These are phyloP conservation scores for Phytophthora pinifolia DNA, from an alignment of 352 stramenopile genomes.

Conservation along the genomic window DNA sequence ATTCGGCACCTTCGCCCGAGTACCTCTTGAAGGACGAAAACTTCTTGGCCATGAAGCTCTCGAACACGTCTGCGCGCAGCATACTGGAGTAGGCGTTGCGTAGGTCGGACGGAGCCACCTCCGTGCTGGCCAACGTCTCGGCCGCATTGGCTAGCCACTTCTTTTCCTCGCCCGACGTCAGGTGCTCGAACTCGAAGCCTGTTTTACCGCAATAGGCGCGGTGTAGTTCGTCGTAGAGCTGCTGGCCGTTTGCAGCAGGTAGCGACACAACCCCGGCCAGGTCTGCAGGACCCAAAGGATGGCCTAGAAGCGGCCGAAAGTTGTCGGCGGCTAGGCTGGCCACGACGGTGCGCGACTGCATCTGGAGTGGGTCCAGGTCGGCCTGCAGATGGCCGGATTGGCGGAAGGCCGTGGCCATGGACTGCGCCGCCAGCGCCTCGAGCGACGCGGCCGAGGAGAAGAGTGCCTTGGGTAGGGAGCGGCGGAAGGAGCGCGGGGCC, in stretches of 20 bases:
- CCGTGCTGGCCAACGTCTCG: slow-evolving; percentile 40
- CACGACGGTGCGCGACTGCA: slow-evolving; percentile 34
- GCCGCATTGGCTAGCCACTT: slow-evolving; percentile 60
- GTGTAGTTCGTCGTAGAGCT: slow-evolving; percentile 62
- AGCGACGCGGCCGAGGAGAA: slow-evolving; percentile 50
- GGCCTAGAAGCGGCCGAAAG: slow-evolving; percentile 56
- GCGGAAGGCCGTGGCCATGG: slow-evolving; percentile 73
- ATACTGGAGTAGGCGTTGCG: slow-evolving; percentile 82
- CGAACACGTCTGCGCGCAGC: slow-evolving; percentile 80
- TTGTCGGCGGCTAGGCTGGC: slow-evolving; percentile 38
- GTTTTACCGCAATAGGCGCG: slow-evolving; percentile 78
- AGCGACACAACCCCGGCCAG: slow-evolving; percentile 28
- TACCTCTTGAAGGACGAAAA: slow-evolving; percentile 89
- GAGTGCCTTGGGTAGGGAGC: slow-evolving; percentile 11
- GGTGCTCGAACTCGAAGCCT: slow-evolving; percentile 80
- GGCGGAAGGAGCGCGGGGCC: slow-evolving; percentile 27
- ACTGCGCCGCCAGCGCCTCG: slow-evolving; percentile 59
- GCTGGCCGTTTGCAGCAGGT: slow-evolving; percentile 33
- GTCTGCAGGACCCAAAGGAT: slow-evolving; percentile 21
- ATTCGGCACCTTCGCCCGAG: slow-evolving; percentile 81
- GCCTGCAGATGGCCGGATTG: slow-evolving; percentile 78
- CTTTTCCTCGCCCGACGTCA: slow-evolving; percentile 62
- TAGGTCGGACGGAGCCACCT: slow-evolving; percentile 65
- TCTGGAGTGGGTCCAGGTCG: slow-evolving; percentile 67
- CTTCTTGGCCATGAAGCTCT: slow-evolving; percentile 86